Evolutionary conservation across 2,329 filamentous ascomycete species (phyloP).

Genomic region (Alternaria tenuissima): DNA sequence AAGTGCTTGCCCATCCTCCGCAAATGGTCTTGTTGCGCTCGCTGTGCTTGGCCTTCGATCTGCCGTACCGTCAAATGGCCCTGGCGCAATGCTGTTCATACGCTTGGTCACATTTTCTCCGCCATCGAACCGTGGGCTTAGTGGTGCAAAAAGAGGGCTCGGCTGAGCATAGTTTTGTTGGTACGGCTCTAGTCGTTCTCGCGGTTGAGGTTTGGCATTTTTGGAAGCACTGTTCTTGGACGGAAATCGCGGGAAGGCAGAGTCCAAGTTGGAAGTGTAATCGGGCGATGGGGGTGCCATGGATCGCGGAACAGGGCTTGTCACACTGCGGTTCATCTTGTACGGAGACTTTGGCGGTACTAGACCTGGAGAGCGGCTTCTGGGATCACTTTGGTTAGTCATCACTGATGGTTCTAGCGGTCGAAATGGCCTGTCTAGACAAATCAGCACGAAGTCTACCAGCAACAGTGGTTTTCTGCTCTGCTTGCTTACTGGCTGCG

Average conservation of each 20-base stretch:
- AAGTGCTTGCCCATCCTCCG: constrained; percentile 36
- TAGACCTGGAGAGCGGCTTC: constrained; percentile 34
- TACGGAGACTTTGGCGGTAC: constrained; percentile 36
- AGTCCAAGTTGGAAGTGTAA: constrained; percentile 54
- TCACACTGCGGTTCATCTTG: constrained; percentile 47
- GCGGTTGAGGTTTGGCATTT: constrained; percentile 30
- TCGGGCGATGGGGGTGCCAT: constrained; percentile 45
- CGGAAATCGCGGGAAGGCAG: constrained; percentile 64
- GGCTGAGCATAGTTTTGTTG: constrained; percentile 44
- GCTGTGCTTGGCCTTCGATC: constrained; percentile 45
- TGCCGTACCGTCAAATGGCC: constrained; percentile 66
- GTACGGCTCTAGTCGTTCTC: constrained; percentile 37
- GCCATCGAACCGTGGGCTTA: constrained; percentile 57
- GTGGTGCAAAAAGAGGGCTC: constrained; percentile 55
- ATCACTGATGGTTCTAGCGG: constrained; percentile 38
- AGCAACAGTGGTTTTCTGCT: neutral
- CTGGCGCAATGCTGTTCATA: constrained; percentile 72
- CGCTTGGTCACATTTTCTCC: constrained; percentile 63
- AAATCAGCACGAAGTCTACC: constrained; percentile 22
- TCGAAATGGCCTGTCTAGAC: constrained; percentile 48
- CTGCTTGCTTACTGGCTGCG: constrained; percentile 63
- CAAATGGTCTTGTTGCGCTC: constrained; percentile 43
- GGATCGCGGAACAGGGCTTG: constrained; percentile 46
- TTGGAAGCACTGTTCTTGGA: constrained; percentile 44
- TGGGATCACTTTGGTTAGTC: constrained; percentile 39